Evolutionary conservation across 768 basidiomycete genomes (phyloP), one percentile per base, ranked within the genome.

Genomic region (Plicaturopsis crispa): DNA sequence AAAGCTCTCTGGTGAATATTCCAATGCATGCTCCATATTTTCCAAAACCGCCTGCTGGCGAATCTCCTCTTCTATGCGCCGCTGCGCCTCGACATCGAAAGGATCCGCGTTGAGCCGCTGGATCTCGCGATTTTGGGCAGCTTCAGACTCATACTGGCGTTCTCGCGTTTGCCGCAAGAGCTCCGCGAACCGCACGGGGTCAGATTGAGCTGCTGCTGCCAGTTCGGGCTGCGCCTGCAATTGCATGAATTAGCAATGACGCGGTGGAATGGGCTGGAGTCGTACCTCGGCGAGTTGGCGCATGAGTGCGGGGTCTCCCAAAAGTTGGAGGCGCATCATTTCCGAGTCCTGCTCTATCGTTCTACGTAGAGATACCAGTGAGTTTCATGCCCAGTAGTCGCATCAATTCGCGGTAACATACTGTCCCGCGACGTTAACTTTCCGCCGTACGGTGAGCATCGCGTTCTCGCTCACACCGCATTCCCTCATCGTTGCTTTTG

Each of bases 1-100:
- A 59, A 99, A 99, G 38, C 78, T 74, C 61, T 98, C 93, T 0
- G 94, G 94, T 6, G 80, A 83, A 48, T 86, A 91, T 56, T 97
- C 93, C 45, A 97, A 66, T 5, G 96, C 96, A 62, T 96, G 90
- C 41, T 85, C 78, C 73, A 93, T 70, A 53, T 96, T 96, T 66
- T 97, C 93, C 49, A 82, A 60, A 24, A 98, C 84, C 2, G 85
- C 87, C 54, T 96, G 75, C 55, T 90, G 84, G 42, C 84, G 62
- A 45, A 99, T 97, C 4, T 80, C 79, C 53, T 98, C 96, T 59
- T 94, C 96, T 39, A 99, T 99, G 66, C 73, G 80, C 42, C 69
- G 69, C 62, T 98, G 96, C 1, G 92, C 91, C 54, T 97, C 92
- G 1, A 96, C 63, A 52, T 96, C 81, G 60, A 74, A 97, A 1